Evolutionary conservation across 805 yeast species (phyloP).

Genomic region (Candida koratica): DNA sequence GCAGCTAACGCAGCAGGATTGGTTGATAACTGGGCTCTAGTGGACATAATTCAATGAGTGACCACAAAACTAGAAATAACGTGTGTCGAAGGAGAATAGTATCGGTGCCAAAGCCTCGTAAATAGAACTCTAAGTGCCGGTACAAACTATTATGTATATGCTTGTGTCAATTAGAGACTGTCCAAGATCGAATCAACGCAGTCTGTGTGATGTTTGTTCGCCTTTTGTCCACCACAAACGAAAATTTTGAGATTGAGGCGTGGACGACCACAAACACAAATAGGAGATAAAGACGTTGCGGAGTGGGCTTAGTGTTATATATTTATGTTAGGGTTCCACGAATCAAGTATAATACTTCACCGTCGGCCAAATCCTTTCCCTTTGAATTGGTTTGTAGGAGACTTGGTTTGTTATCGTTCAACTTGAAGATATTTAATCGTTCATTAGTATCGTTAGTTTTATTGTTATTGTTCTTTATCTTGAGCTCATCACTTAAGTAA

Average conservation of each 20-base stretch:
- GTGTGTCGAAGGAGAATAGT: not conserved
- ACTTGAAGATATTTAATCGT: constrained; percentile 46
- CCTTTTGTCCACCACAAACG: constrained; percentile 8
- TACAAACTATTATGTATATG: too few relatives aligned
- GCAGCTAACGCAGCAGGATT: constrained; percentile 18
- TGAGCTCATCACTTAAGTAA: constrained; percentile 44
- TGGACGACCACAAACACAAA: constrained; percentile 4
- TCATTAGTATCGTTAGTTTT: constrained; percentile 37
- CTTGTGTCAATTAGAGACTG: too few relatives aligned
- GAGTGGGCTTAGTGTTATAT: too few relatives aligned
- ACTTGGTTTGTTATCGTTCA: constrained; percentile 27
- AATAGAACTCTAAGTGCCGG: too few relatives aligned
- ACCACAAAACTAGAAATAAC: constrained; percentile 3
- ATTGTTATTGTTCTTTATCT: constrained; percentile 49
- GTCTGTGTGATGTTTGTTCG: constrained; percentile 5
- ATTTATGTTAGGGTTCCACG: constrained; percentile 37
- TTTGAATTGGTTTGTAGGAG: constrained; percentile 31
- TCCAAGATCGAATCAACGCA: too few relatives aligned
- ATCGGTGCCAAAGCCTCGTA: too few relatives aligned
- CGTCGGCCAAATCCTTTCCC: constrained; percentile 38
- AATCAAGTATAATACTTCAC: constrained; percentile 51
- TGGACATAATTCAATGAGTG: constrained; percentile 11
- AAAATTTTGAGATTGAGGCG: constrained; percentile 5
- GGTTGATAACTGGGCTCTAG: constrained; percentile 15
- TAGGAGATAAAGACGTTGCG: constrained; percentile 1